Conservation (phyloP, 306 rosid species). For the Gynostemma pentaphyllum region DNA sequence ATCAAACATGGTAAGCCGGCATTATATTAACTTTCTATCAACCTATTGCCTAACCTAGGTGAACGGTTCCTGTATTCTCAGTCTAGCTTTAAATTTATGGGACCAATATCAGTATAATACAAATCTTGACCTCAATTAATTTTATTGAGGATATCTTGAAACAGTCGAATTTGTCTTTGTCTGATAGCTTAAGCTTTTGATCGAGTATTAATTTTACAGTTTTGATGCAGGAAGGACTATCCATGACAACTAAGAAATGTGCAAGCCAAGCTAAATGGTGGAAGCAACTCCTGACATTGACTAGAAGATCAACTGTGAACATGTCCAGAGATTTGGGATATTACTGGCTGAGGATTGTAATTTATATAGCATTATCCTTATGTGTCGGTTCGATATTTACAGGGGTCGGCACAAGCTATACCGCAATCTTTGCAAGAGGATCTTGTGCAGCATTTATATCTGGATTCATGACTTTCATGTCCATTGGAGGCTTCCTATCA, state of each 20-base stretch:
- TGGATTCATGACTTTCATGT: slow-evolving; percentile 92
- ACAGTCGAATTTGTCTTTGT: too few relatives aligned
- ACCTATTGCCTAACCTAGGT: background rate
- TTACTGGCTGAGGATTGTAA: slow-evolving; percentile 72
- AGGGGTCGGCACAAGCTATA: slow-evolving; percentile 44
- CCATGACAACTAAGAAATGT: slow-evolving; percentile 22
- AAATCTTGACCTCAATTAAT: too few relatives aligned
- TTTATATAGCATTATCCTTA: slow-evolving; percentile 49
- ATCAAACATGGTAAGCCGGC: slow-evolving; percentile 37
- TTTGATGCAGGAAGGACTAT: slow-evolving; percentile 37
- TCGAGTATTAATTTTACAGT: too few relatives aligned
- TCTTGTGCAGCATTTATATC: slow-evolving; percentile 76
- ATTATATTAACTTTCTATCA: background rate
- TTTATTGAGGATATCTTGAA: too few relatives aligned
- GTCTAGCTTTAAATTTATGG: background rate
- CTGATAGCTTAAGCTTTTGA: too few relatives aligned
- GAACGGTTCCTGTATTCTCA: background rate
- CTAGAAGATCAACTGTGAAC: slow-evolving; percentile 62
- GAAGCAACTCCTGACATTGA: slow-evolving; percentile 76
- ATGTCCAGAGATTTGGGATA: slow-evolving; percentile 86
- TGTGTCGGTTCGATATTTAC: slow-evolving; percentile 66
- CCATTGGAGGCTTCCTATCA: slow-evolving; percentile 94
- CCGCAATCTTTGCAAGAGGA: slow-evolving; percentile 45
- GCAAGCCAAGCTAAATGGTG: slow-evolving; percentile 59
- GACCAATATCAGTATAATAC: background rate